Evolutionary conservation across 345 rosid genomes (phyloP).

Genomic region (Pelargonium nanum): DNA sequence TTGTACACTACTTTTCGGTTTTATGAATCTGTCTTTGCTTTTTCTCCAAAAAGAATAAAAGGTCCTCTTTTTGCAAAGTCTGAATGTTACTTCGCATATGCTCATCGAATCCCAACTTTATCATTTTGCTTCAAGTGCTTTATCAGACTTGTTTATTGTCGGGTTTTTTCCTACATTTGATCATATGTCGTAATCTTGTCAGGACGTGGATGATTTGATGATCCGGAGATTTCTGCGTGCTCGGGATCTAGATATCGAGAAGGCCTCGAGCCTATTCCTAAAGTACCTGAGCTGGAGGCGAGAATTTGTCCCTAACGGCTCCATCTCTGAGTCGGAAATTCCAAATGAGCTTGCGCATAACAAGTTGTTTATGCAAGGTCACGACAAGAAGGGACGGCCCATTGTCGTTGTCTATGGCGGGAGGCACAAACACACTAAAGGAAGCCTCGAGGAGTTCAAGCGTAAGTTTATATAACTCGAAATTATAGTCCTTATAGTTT

Average conservation of each 20-base stretch:
- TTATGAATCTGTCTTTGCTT: not conserved
- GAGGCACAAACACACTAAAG: conserved; percentile 58
- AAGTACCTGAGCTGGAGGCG: conserved; percentile 68
- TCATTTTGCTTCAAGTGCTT: too few species aligned
- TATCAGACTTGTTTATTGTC: not conserved
- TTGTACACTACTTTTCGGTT: not conserved
- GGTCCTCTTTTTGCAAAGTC: not conserved
- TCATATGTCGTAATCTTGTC: conserved; percentile 5
- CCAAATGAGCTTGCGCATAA: conserved; percentile 50
- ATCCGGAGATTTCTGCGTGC: conserved; percentile 77
- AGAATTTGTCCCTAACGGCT: conserved; percentile 46
- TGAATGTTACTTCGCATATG: too few species aligned
- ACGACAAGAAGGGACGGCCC: conserved; percentile 68
- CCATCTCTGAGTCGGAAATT: conserved; percentile 42
- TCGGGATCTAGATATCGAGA: conserved; percentile 77
- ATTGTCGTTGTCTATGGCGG: conserved; percentile 41
- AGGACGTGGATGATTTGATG: conserved; percentile 78
- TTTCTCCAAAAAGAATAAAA: not conserved
- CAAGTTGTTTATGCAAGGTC: conserved; percentile 66
- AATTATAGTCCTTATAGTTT: not conserved
- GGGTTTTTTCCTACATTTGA: not conserved
- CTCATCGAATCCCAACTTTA: too few species aligned
- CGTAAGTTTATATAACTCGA: conserved; percentile 27
- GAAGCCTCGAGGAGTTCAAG: conserved; percentile 63
- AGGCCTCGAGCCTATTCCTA: conserved; percentile 57